A percentile compares a stretch with the other conserved stretches of the same genome.
phyloP scores from a whole-genome alignment of 1,284 basidiomycete genomes.

The Cystobasidiaceae sp. region DNA sequence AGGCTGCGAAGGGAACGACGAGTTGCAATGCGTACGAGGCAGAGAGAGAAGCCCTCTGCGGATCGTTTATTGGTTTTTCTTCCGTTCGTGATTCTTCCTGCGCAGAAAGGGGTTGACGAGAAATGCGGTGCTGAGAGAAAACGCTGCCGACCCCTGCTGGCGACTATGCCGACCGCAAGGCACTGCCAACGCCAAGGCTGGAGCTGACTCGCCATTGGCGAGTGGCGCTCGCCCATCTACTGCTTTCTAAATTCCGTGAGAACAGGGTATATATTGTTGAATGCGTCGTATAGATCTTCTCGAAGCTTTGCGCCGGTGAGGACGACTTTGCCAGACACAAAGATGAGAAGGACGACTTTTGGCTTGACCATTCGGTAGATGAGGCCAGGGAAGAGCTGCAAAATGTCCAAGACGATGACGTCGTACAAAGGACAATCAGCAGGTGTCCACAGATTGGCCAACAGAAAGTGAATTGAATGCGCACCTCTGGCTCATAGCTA shows the following conservation, averaged over 20 bases:
- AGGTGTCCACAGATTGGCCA: too few relatives aligned
- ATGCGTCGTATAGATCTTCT: conserved; percentile 99
- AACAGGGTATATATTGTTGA: conserved; percentile 89
- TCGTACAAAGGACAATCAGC: conserved; percentile 20
- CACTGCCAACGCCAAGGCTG: too few relatives aligned
- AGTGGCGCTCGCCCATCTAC: background rate
- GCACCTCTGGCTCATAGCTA: conserved; percentile 40
- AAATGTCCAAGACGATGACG: background rate
- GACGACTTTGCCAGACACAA: conserved; percentile 98
- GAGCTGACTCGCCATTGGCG: background rate
- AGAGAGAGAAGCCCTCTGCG: too few relatives aligned
- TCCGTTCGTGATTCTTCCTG: too few relatives aligned
- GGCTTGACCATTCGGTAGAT: conserved; percentile 99
- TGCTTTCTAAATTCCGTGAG: conserved; percentile 48
- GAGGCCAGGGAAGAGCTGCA: conserved; percentile 93
- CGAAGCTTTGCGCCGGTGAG: conserved; percentile 98
- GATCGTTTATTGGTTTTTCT: too few relatives aligned
- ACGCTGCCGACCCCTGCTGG: too few relatives aligned
- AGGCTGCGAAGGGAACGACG: too few relatives aligned
- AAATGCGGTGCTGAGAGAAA: too few relatives aligned
- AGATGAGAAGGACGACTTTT: conserved; percentile 96
- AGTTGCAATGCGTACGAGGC: too few relatives aligned
- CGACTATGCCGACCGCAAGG: too few relatives aligned
- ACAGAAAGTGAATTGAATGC: background rate
- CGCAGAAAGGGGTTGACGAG: too few relatives aligned